Percentiles rank a stretch among this genome's conserved stretches.
phyloP scores from a whole-genome alignment of 768 basidiomycete genomes.

The Lactarius tabidus region DNA sequence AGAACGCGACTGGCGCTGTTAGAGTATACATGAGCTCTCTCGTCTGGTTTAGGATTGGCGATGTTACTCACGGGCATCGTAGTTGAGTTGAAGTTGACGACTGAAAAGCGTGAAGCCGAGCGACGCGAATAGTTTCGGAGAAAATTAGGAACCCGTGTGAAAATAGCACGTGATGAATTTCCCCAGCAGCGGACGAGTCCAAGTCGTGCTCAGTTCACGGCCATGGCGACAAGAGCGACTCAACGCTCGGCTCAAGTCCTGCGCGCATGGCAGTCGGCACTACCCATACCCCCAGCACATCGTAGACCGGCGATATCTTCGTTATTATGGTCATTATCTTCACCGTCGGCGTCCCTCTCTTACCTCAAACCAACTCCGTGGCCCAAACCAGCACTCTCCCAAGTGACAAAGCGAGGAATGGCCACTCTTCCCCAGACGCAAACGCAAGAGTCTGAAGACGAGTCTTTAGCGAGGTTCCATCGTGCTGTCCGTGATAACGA shows the following conservation, averaged over 20 bases:
- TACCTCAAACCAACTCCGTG: constrained; percentile 10
- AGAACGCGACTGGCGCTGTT: constrained; percentile 73
- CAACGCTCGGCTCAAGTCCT: constrained; percentile 9
- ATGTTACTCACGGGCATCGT: constrained; percentile 47
- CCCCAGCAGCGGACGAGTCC: not conserved
- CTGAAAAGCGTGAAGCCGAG: constrained; percentile 3
- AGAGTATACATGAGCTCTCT: not conserved
- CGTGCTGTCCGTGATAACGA: constrained; percentile 16
- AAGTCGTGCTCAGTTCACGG: not conserved
- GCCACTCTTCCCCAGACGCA: constrained; percentile 5
- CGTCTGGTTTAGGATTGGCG: not conserved
- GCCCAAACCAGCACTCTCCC: constrained; percentile 9
- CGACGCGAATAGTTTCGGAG: constrained; percentile 6
- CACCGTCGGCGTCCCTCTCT: constrained; percentile 19
- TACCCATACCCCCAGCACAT: constrained; percentile 18
- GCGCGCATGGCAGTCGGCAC: constrained; percentile 1
- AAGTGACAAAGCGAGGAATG: constrained; percentile 20
- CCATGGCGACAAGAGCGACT: constrained; percentile 14
- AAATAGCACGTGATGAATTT: constrained; percentile 6
- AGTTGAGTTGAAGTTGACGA: constrained; percentile 12
- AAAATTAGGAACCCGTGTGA: constrained; percentile 10
- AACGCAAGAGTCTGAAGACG: constrained; percentile 9
- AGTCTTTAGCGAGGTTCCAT: constrained; percentile 11
- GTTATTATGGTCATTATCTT: constrained; percentile 26
- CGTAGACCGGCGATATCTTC: constrained; percentile 24